These are phyloP conservation scores for Keithomyces neogunnii DNA, from an alignment of 2,329 filamentous ascomycete genomes.

Conservation along the genomic window DNA sequence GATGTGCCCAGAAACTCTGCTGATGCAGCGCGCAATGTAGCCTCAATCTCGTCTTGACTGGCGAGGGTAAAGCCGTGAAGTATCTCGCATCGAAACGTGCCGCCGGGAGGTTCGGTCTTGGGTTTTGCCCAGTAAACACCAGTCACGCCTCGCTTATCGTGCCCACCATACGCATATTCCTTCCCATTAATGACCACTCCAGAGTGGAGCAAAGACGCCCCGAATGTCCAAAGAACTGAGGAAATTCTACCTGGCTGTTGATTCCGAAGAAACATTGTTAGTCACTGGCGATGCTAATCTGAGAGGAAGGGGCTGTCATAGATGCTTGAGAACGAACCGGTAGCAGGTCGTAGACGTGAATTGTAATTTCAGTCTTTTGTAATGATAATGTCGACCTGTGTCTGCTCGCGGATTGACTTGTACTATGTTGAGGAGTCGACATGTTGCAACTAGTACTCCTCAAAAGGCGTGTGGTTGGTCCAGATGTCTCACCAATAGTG, in stretches of 20 bases:
- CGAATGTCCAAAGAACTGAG: conserved; percentile 69
- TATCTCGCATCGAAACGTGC: conserved; percentile 66
- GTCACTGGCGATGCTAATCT: not conserved
- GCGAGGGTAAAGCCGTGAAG: conserved; percentile 72
- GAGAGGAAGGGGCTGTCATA: too few relatives aligned
- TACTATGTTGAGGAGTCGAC: conserved; percentile 19
- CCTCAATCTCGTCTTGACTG: conserved; percentile 59
- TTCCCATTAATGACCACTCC: conserved; percentile 72
- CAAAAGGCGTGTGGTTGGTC: not conserved
- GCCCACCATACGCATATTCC: conserved; percentile 82
- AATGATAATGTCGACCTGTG: conserved; percentile 61
- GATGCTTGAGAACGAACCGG: conserved; percentile 40
- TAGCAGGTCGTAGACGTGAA: conserved; percentile 71
- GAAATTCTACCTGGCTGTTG: conserved; percentile 62
- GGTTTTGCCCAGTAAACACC: conserved; percentile 81
- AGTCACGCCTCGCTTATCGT: conserved; percentile 60
- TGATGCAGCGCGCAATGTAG: conserved; percentile 59
- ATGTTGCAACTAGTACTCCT: conserved; percentile 10
- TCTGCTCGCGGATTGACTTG: conserved; percentile 18
- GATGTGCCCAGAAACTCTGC: conserved; percentile 65
- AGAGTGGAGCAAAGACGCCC: conserved; percentile 70
- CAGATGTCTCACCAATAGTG: conserved; percentile 1
- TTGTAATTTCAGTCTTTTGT: conserved; percentile 64
- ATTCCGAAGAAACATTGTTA: conserved; percentile 1
- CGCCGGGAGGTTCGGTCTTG: conserved; percentile 63